Conservation (phyloP, 1,139 yeast genomes). For the Petasospora fabianii region DNA sequence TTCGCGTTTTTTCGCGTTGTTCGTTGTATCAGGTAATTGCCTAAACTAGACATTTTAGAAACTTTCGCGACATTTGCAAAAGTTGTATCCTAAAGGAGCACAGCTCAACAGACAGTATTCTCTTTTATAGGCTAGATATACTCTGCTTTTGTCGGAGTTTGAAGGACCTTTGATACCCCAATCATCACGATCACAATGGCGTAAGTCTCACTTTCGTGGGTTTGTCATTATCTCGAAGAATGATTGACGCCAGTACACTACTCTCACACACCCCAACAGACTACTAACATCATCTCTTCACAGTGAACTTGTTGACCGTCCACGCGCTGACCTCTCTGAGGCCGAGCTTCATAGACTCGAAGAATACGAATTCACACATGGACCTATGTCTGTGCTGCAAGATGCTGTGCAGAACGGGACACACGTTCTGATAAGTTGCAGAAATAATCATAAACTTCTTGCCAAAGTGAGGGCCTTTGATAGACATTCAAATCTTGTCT, state of each 20-base stretch:
- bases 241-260: too few relatives aligned
- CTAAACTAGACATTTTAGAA: too few relatives aligned
- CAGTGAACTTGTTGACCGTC: conserved; percentile 65
- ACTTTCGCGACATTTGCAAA: too few relatives aligned
- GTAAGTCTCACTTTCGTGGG: conserved; percentile 17
- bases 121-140: too few relatives aligned
- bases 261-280: too few relatives aligned
- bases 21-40: too few relatives aligned
- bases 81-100: too few relatives aligned
- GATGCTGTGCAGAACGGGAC: conserved; percentile 71
- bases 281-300: conserved; percentile 16
- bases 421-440: conserved; percentile 81
- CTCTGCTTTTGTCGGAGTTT: too few relatives aligned
- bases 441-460: conserved; percentile 88
- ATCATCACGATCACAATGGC: conserved; percentile 14
- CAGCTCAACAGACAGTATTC: too few relatives aligned
- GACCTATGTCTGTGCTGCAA: conserved; percentile 85
- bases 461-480: conserved; percentile 94
- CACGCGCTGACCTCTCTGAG: conserved; percentile 76
- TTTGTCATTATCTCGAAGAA: too few relatives aligned
- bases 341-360: conserved; percentile 78
- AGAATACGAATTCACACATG: conserved; percentile 85
- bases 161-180: too few relatives aligned
- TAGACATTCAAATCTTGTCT: conserved; percentile 88
- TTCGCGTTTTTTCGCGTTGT: too few relatives aligned